Percentiles rank a stretch among this genome's conserved stretches.
These are phyloP conservation scores for Alternaria ventricosa DNA, from an alignment of 2,329 filamentous ascomycete species.

Conservation along the genomic window DNA sequence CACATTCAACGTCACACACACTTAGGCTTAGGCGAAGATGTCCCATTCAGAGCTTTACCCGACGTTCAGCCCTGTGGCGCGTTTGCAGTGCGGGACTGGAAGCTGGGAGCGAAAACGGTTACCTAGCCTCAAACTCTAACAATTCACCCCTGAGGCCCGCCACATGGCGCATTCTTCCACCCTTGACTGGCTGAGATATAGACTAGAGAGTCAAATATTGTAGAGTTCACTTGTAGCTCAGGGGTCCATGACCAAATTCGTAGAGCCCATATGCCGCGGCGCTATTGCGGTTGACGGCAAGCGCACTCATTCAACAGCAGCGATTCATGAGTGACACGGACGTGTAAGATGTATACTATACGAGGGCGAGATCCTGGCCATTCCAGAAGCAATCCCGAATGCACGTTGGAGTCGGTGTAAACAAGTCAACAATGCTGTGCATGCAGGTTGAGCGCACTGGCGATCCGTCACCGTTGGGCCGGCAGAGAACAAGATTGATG, in stretches of 20 bases:
- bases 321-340: conserved; percentile 2
- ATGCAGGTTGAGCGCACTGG: background rate
- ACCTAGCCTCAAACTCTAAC: background rate
- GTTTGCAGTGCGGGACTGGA: background rate
- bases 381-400: background rate
- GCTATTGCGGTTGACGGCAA: conserved; percentile 1
- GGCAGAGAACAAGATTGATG: background rate
- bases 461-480: background rate
- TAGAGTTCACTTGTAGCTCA: background rate
- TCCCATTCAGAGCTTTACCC: conserved; percentile 4
- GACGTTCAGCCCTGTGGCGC: conserved; percentile 3
- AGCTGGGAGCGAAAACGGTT: conserved; percentile 13
- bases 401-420: background rate
- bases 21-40: conserved; percentile 1
- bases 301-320: background rate
- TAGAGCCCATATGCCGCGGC: background rate
- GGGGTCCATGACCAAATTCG: conserved; percentile 1
- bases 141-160: conserved; percentile 3
- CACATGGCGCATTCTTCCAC: background rate
- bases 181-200: background rate
- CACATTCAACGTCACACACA: background rate
- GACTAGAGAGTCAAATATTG: background rate
- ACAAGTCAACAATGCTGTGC: conserved; percentile 3
- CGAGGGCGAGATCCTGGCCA: background rate
- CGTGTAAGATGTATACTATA: conserved; percentile 2